Conservation (phyloP, 805 yeast species). For the Lipomyces yamadae region DNA sequence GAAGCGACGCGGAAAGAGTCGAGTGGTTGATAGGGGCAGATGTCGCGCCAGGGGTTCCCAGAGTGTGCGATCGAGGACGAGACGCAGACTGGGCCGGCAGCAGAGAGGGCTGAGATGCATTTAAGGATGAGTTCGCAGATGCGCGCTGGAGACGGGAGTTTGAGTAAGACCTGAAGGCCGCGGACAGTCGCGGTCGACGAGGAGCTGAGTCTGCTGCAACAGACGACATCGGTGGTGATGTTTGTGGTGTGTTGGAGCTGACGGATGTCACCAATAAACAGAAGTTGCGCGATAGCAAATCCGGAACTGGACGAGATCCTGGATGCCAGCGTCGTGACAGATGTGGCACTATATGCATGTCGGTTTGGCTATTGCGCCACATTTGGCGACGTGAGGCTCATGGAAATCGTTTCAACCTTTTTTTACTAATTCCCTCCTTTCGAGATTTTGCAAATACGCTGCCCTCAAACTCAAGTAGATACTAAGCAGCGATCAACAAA, state of each 20-base stretch:
- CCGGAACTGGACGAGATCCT: neutral
- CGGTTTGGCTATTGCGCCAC: neutral
- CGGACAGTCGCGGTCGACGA: conserved; percentile 37
- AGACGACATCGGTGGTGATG: conserved; percentile 21
- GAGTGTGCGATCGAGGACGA: conserved; percentile 17
- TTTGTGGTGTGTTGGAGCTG: neutral
- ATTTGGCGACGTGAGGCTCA: neutral
- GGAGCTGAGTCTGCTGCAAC: conserved; percentile 31
- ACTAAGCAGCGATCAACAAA: too few species aligned
- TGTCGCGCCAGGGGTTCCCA: neutral
- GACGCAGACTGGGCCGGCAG: neutral
- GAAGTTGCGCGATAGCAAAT: neutral
- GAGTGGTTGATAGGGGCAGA: conserved; percentile 5
- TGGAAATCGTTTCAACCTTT: neutral
- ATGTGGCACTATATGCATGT: neutral
- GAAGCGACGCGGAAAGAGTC: neutral
- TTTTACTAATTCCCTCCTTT: neutral
- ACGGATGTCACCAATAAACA: too few species aligned
- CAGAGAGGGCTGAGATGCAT: conserved; percentile 1
- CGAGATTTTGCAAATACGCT: too few species aligned
- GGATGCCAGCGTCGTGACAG: neutral
- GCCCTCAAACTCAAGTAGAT: too few species aligned
- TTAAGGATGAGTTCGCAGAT: conserved; percentile 1
- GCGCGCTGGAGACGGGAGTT: conserved; percentile 29
- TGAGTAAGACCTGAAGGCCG: conserved; percentile 38